Conservation (phyloP, 2,329 filamentous ascomycete species). For the Saccharata proteae region DNA sequence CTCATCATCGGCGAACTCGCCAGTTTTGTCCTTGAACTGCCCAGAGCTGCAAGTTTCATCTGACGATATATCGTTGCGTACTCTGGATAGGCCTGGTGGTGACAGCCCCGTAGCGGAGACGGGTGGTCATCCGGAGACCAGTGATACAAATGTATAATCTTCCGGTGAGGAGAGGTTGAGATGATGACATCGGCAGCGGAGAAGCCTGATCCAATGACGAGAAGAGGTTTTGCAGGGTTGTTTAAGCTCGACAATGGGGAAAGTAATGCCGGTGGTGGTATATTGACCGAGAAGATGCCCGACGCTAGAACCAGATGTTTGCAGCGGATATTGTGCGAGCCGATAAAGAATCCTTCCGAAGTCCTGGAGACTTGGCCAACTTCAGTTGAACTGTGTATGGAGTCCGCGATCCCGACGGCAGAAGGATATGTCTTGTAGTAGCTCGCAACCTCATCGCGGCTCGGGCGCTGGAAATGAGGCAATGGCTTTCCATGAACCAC, state of each 20-base stretch:
- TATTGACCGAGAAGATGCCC: slow-evolving; percentile 44
- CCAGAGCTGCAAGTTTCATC: slow-evolving; percentile 42
- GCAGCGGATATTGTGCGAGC: slow-evolving; percentile 40
- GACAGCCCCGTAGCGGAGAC: slow-evolving; percentile 46
- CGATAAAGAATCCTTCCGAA: slow-evolving; percentile 36
- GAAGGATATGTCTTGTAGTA: slow-evolving; percentile 44
- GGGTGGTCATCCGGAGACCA: slow-evolving; percentile 45
- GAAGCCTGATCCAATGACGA: slow-evolving; percentile 50
- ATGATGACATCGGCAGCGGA: slow-evolving; percentile 50
- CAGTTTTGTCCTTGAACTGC: slow-evolving; percentile 11
- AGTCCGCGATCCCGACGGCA: slow-evolving; percentile 38
- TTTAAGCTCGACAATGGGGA: slow-evolving; percentile 29
- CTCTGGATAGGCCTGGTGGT: slow-evolving; percentile 49
- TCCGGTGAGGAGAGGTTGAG: slow-evolving; percentile 37
- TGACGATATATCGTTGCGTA: slow-evolving; percentile 48
- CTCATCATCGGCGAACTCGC: slow-evolving; percentile 11
- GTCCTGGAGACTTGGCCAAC: slow-evolving; percentile 33
- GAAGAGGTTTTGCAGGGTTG: slow-evolving; percentile 27
- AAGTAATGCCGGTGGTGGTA: slow-evolving; percentile 39
- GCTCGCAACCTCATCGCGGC: slow-evolving; percentile 40
- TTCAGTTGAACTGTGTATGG: slow-evolving; percentile 31
- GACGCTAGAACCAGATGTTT: slow-evolving; percentile 46
- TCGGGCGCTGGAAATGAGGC: slow-evolving; percentile 43
- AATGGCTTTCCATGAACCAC: slow-evolving; percentile 28
- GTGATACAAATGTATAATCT: slow-evolving; percentile 47